These are phyloP conservation scores for Blastomyces gilchristii DNA, from an alignment of 2,329 filamentous ascomycete genomes.

Conservation along the genomic window DNA sequence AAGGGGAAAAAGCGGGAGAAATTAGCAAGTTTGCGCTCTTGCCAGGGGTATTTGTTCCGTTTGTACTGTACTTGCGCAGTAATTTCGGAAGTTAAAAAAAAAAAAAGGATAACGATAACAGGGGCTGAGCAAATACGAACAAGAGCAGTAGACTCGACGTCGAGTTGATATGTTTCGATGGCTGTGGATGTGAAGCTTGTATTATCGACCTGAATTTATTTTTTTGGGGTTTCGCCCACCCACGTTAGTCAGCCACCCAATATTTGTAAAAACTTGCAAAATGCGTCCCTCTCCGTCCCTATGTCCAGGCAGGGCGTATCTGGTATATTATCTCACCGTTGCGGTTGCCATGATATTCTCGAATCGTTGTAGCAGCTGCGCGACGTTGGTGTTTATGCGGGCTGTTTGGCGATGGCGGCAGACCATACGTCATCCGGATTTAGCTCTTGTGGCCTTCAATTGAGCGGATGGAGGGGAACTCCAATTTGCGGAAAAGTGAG, in stretches of 20 bases:
- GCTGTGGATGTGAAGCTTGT: constrained; percentile 47
- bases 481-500: constrained; percentile 9
- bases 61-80: not conserved
- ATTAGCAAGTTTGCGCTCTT: not conserved
- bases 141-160: constrained; percentile 49
- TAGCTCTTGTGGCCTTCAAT: not conserved
- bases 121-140: constrained; percentile 28
- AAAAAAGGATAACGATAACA: too few relatives aligned
- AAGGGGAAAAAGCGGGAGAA: not conserved
- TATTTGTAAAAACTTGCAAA: not conserved
- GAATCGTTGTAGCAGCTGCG: constrained; percentile 43
- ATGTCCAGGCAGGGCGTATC: not conserved
- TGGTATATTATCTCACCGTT: constrained; percentile 29
- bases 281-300: not conserved
- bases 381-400: constrained; percentile 37
- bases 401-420: constrained; percentile 21
- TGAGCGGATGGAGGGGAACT: constrained; percentile 14
- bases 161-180: constrained; percentile 48
- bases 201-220: constrained; percentile 34
- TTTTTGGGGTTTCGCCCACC: too few relatives aligned
- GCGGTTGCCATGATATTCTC: constrained; percentile 47
- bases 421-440: not conserved
- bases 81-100: not conserved
- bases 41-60: not conserved
- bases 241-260: not conserved